These are phyloP conservation scores for Tricholoma saponaceum DNA, from an alignment of 768 basidiomycete species.

Conservation along the genomic window DNA sequence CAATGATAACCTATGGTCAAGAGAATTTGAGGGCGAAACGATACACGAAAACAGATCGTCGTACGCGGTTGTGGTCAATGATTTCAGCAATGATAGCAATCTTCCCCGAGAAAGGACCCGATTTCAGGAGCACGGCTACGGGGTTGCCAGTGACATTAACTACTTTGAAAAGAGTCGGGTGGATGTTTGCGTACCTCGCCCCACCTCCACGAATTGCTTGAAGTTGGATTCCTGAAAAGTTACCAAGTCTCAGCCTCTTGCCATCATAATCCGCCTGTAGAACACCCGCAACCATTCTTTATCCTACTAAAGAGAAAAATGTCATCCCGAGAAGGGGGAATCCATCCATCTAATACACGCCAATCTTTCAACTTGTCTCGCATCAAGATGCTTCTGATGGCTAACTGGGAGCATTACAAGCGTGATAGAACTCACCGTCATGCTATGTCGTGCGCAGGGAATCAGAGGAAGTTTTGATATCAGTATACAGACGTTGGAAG, in stretches of 20 bases:
- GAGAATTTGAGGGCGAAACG: not conserved
- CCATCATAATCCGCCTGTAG: slow-evolving; percentile 9
- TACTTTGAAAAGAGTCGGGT: not conserved
- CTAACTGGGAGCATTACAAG: slow-evolving; percentile 9
- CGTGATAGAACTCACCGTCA: slow-evolving; percentile 24
- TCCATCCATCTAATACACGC: slow-evolving; percentile 21
- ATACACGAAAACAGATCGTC: slow-evolving; percentile 20
- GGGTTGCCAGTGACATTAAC: slow-evolving; percentile 4
- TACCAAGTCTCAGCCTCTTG: not conserved
- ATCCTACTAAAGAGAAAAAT: not conserved
- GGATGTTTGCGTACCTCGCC: slow-evolving; percentile 65
- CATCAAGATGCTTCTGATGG: slow-evolving; percentile 11
- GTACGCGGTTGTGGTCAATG: slow-evolving; percentile 97
- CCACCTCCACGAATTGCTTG: slow-evolving; percentile 97
- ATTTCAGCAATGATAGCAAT: slow-evolving; percentile 96
- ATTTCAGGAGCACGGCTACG: slow-evolving; percentile 87
- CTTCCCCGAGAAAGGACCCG: slow-evolving; percentile 80
- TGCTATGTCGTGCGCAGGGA: slow-evolving; percentile 30
- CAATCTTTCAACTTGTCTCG: slow-evolving; percentile 7
- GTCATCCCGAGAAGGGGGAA: slow-evolving; percentile 9
- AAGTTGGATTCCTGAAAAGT: slow-evolving; percentile 73
- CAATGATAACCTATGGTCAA: slow-evolving; percentile 77
- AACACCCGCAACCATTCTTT: slow-evolving; percentile 1
- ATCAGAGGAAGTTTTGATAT: slow-evolving; percentile 22
- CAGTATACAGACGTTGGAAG: slow-evolving; percentile 12